phyloP scores from a whole-genome alignment of 495 filamentous ascomycete genomes.

The Penicillium steckii region DNA sequence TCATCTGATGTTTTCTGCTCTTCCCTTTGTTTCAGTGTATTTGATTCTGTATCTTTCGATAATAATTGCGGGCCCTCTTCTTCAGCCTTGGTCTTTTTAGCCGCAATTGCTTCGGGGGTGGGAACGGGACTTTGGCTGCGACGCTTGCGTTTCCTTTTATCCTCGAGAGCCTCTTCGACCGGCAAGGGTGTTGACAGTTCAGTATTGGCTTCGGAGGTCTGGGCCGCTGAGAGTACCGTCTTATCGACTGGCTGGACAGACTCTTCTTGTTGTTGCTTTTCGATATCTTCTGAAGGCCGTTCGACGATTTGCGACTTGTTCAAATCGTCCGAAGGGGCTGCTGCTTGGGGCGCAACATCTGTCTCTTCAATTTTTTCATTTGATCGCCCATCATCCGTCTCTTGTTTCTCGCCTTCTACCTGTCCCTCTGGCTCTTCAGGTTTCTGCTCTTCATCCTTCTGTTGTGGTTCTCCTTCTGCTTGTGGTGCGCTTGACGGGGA shows the following conservation, averaged over 20 bases:
- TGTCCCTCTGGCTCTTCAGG: neutral
- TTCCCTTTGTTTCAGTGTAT: slow-evolving; percentile 11
- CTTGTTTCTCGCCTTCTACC: neutral
- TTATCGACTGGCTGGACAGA: slow-evolving; percentile 16
- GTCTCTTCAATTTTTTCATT: slow-evolving; percentile 1
- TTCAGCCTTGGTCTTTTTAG: slow-evolving; percentile 43
- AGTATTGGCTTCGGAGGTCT: slow-evolving; percentile 27
- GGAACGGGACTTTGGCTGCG: slow-evolving; percentile 67
- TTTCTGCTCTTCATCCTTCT: slow-evolving; percentile 4
- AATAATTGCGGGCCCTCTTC: slow-evolving; percentile 27
- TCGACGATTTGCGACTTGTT: slow-evolving; percentile 20
- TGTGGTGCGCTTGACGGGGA: slow-evolving; percentile 5
- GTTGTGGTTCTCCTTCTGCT: slow-evolving; percentile 5
- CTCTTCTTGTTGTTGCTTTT: slow-evolving; percentile 11
- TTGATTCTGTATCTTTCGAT: slow-evolving; percentile 28
- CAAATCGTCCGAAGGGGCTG: neutral
- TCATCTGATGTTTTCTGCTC: slow-evolving; percentile 19
- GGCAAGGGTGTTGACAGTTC: slow-evolving; percentile 36
- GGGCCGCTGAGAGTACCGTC: slow-evolving; percentile 7
- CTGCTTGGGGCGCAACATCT: slow-evolving; percentile 1
- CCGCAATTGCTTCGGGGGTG: slow-evolving; percentile 43
- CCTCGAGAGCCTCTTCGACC: slow-evolving; percentile 46
- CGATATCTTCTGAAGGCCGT: slow-evolving; percentile 21
- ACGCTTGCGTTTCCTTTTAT: slow-evolving; percentile 71
- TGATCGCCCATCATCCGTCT: slow-evolving; percentile 2